Base-by-base conservation (phyloP, 768 basidiomycete genomes). In the Russula compacta region DNA sequence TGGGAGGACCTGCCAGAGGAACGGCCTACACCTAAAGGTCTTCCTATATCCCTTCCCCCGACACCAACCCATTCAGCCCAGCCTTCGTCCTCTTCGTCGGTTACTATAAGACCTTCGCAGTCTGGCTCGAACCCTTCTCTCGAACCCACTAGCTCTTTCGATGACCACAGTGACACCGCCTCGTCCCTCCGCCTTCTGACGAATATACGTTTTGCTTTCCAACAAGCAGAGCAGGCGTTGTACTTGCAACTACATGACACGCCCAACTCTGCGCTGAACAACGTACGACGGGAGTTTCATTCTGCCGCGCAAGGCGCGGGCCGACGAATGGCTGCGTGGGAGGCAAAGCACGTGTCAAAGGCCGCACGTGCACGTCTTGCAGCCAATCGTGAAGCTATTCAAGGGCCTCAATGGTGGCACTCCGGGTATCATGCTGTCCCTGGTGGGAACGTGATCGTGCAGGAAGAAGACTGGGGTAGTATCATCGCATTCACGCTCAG, bases 401-500 rank as follows among this genome's bases (percentile, higher is more conserved):
- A 68, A n/a, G 81, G 84, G 59, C 86, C 86, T 1, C 79, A 76
- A 36, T 90, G 87, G 87, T 88, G 85, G 85, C 71, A 68, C 15
- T 73, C 71, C 19, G 78, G 77, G 9, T 83, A 76, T 68, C 84
- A 89, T 73, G 81, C 79, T 36, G 74, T 86, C 17, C 85, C 87
- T n/a, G 81, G 82, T 4, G 79, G 83, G 8, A 84, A 81, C 67
- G 76, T 87, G 5, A 78, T 88, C 60, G 80, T 89, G 9, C 71
- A 81, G 52, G 88, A 89, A 68, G 77, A 81, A 67, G 86, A 88
- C 70, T 86, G 83, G 85, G 86, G 86, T 8, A 88, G 86, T 69
- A 82, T 90, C 51, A 89, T 89, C 64, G 83, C 87, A 6, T 88
- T 85, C 71, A 87, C 86, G 8, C 72, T 89, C 53, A 85, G 85